Percentiles rank a stretch among this genome's conserved stretches.
Conservation (phyloP, 164 flowering plant species). For the Tetrastigma voinierianum region DNA sequence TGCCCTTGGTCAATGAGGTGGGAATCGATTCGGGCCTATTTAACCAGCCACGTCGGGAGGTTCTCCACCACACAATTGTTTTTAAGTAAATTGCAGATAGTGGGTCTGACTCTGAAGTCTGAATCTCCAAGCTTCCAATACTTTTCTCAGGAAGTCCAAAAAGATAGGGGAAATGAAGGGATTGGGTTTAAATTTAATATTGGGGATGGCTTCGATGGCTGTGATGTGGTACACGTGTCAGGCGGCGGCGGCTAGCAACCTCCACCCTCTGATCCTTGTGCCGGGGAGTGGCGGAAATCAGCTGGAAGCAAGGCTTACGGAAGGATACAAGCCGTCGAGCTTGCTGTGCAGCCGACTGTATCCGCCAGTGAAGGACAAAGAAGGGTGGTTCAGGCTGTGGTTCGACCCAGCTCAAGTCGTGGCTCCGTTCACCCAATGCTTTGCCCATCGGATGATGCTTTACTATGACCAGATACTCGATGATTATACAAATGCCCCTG, state of each 20-base stretch:
- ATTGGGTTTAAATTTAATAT: background rate
- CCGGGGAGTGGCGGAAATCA: slow-evolving; percentile 94
- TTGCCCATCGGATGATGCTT: slow-evolving; percentile 73
- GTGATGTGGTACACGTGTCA: slow-evolving; percentile 37
- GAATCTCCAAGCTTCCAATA: no score
- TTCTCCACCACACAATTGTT: no score
- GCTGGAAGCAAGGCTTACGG: slow-evolving; percentile 67
- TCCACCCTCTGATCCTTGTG: slow-evolving; percentile 73
- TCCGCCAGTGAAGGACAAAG: slow-evolving; percentile 30
- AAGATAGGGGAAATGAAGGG: no score
- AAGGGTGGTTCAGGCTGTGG: slow-evolving; percentile 90
- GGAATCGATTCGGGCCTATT: no score
- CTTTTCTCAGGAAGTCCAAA: background rate
- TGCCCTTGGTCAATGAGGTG: no score
- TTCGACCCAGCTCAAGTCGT: slow-evolving; percentile 64
- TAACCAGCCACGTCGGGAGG: no score
- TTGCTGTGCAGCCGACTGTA: slow-evolving; percentile 48
- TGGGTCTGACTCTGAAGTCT: no score
- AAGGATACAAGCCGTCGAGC: slow-evolving; percentile 56
- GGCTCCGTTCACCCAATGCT: slow-evolving; percentile 72
- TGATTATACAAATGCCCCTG: slow-evolving; percentile 74
- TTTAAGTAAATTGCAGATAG: no score
- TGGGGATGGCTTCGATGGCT: slow-evolving; percentile 12
- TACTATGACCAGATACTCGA: slow-evolving; percentile 50
- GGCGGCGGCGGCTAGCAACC: slow-evolving; percentile 23